Percentiles rank a stretch among this genome's conserved stretches.
Conservation (phyloP, 495 filamentous ascomycete genomes). For the Achaetomiella virescens region DNA sequence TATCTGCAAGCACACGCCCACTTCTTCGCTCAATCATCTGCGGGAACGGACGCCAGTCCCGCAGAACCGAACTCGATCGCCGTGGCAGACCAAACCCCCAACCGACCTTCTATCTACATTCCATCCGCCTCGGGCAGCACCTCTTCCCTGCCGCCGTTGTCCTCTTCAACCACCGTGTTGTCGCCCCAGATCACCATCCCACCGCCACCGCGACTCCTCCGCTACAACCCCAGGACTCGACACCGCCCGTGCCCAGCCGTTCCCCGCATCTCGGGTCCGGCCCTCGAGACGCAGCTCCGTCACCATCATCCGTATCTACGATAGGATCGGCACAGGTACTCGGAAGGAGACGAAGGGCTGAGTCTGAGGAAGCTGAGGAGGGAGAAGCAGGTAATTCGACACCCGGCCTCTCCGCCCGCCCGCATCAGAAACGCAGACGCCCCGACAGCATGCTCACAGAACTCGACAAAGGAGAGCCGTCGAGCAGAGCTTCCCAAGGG, state of each 20-base stretch:
- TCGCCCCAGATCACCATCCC: constrained; percentile 18
- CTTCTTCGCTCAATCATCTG: constrained; percentile 9
- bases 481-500: constrained; percentile 32
- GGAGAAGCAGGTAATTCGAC: constrained; percentile 9
- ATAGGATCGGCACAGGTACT: constrained; percentile 15
- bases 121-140: constrained; percentile 38
- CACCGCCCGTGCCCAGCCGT: constrained; percentile 4
- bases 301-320: not conserved
- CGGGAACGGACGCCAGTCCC: constrained; percentile 27
- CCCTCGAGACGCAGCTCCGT: constrained; percentile 7
- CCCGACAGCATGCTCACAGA: constrained; percentile 28
- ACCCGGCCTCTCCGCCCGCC: constrained; percentile 1
- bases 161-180: constrained; percentile 33
- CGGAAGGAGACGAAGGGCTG: constrained; percentile 22
- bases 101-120: constrained; percentile 18
- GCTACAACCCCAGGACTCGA: constrained; percentile 13
- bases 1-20: not conserved
- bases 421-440: constrained; percentile 22
- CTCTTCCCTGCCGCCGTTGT: constrained; percentile 33
- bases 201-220: constrained; percentile 20
- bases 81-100: constrained; percentile 34
- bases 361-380: constrained; percentile 17
- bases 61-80: constrained; percentile 25
- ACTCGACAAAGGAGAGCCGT: constrained; percentile 27
- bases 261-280: not conserved